Evolutionary conservation across 768 basidiomycete species (phyloP), one percentile per base, ranked within the genome.

Genomic region (Agrocybe praecox): DNA sequence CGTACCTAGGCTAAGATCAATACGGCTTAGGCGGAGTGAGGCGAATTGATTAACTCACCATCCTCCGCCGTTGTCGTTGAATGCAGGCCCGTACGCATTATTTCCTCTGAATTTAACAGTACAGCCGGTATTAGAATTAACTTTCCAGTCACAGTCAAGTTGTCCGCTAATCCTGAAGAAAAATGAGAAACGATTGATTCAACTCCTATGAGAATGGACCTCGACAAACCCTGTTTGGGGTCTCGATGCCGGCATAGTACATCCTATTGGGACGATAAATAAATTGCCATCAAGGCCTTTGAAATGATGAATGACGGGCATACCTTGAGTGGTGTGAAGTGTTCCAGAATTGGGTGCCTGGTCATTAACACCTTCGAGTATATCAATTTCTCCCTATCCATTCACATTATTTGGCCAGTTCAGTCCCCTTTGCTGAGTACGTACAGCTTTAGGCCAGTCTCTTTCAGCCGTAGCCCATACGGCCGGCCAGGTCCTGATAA

Each of bases 51-150:
- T 29, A n/a, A 44, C 78, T 52, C 56, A 85, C 80, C 79, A 86
- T 58, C 85, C 85, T 19, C 85, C 86, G 18, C 84, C 82, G 45
- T 76, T 77, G 14, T 55, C 62, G 61, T 88, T 87, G 72, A 88
- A 85, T 0, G 68, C 53, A 6, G 83, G 80, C 1, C 84, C 85
- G 64, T 77, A 87, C 63, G 76, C 82, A 44, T 75, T 67, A 0
- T 72, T 21, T 6, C 65, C 61, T 1, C 63, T 59, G 33, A 72
- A 66, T 19, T 68, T 70, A 33, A 86, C 84, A 2, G 78, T 79
- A 57, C 85, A 87, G 6, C 63, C 63, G 6, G 63, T 60, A 51
- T 64, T 64, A 34, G 14, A 61, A 36, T 64, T 62, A 12, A 58
- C 58, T 12, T 53, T 33, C 50, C 56, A 62, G 23, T 64, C 50